Percentiles rank a stretch among this genome's conserved stretches.
Conservation (phyloP, 2,329 filamentous ascomycete genomes). For the Colletotrichum caudatum region DNA sequence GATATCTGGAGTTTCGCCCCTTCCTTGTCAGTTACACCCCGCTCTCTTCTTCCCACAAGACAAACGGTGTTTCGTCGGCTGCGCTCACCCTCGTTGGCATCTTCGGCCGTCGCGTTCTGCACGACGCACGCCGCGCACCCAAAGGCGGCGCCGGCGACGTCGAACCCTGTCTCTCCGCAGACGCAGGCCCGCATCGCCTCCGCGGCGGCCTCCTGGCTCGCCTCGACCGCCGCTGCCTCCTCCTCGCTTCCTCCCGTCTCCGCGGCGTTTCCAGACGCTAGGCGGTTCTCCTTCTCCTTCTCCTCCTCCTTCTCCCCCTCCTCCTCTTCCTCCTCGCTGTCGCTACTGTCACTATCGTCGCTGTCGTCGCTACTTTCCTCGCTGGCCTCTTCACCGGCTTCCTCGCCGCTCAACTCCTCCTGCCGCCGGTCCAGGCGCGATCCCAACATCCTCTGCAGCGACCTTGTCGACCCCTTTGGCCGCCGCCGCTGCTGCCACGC, state of each 20-base stretch:
- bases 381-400: neutral
- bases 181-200: slow-evolving; percentile 21
- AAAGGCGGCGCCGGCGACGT: slow-evolving; percentile 10
- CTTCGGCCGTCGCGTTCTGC: slow-evolving; percentile 17
- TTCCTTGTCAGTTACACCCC: neutral
- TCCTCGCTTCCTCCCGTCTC: neutral
- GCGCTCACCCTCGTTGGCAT: slow-evolving; percentile 24
- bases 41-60: too few relatives aligned
- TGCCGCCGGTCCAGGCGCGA: neutral
- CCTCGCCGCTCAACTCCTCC: neutral
- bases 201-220: slow-evolving; percentile 1
- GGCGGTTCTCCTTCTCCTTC: neutral
- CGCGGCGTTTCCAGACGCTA: neutral
- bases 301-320: neutral
- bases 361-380: neutral
- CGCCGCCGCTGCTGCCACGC: too few relatives aligned
- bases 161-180: slow-evolving; percentile 27
- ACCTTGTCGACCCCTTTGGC: neutral
- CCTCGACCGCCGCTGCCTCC: too few relatives aligned
- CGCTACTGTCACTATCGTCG: neutral
- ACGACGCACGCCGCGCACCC: slow-evolving; percentile 22
- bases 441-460: neutral
- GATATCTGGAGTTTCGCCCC: slow-evolving; percentile 8
- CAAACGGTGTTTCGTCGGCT: too few relatives aligned
- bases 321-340: neutral